Base-by-base conservation (phyloP, 2,329 filamentous ascomycete genomes). In the Aspergillus sp. region DNA sequence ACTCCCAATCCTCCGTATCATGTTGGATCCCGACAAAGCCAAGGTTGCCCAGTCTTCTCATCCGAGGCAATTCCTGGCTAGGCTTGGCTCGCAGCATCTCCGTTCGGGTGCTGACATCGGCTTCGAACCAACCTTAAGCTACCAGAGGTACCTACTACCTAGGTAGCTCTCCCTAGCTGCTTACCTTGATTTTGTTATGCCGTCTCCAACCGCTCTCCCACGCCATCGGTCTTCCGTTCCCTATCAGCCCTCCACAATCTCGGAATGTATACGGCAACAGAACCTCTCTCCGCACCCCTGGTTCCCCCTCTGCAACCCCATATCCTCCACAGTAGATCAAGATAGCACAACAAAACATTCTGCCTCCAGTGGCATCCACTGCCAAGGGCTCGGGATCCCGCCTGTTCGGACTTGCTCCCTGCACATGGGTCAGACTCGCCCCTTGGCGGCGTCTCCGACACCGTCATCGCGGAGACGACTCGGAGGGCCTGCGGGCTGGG, bases 81-180 rank as follows among this genome's bases (percentile, higher is more conserved):
- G 6, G 42, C 41, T 52, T 49, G 42, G 49, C 53, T 52, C 53
- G 53, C 53, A 52, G 29, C 29, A 55, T 52, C 48, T 55, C 53
- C 52, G 52, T n/a, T 45, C 41, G 36, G n/a, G 45, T 38, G 19
- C 31, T 32, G 32, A 13, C 17, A 20, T 50, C 52, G 42, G 52
- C 45, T 32, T 20, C n/a, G n/a, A n/a, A n/a, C n/a, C n/a, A n/a
- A n/a, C n/a, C n/a, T n/a, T n/a, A n/a, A n/a, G n/a, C n/a, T n/a
- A n/a, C n/a, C n/a, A n/a, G n/a, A n/a, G n/a, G n/a, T n/a, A n/a
- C n/a, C n/a, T n/a, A n/a, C n/a, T n/a, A n/a, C n/a, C n/a, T n/a
- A n/a, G n/a, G n/a, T n/a, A n/a, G n/a, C n/a, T n/a, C n/a, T n/a
- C n/a, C n/a, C n/a, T n/a, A n/a, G n/a, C n/a, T n/a, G n/a, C n/a